These are phyloP conservation scores for Ophiocordyceps camponoti-rufipedis DNA, from an alignment of 2,329 filamentous ascomycete species.

Conservation along the genomic window DNA sequence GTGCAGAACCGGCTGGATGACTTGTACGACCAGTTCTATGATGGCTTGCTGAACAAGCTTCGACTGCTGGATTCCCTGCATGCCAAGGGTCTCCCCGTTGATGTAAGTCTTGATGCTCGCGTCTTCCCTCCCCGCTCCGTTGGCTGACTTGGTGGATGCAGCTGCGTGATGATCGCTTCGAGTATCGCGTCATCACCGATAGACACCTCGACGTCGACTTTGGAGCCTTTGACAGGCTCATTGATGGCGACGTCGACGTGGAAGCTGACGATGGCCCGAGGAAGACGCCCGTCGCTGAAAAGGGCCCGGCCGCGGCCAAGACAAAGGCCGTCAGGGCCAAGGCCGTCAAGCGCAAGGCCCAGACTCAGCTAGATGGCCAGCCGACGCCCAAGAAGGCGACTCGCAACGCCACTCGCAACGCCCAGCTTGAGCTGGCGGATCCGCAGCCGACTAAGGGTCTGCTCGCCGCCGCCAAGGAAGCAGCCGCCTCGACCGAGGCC, in stretches of 20 bases:
- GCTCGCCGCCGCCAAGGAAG: slow-evolving; percentile 19
- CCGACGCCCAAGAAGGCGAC: slow-evolving; percentile 28
- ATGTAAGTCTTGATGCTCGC: slow-evolving; percentile 18
- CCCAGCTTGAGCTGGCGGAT: slow-evolving; percentile 7
- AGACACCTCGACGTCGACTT: slow-evolving; percentile 24
- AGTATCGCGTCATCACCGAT: slow-evolving; percentile 25
- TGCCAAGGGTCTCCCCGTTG: slow-evolving; percentile 24
- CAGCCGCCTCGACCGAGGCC: slow-evolving; percentile 14
- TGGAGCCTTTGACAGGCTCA: slow-evolving; percentile 21
- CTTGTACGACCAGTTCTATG: slow-evolving; percentile 21
- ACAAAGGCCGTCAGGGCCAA: slow-evolving; percentile 12
- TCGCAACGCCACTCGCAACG: slow-evolving; percentile 14
- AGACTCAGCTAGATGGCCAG: slow-evolving; percentile 28
- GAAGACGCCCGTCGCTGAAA: slow-evolving; percentile 14
- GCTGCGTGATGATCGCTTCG: slow-evolving; percentile 24
- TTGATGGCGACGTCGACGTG: slow-evolving; percentile 23
- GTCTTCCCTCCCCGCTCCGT: not conserved
- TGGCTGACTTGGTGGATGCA: slow-evolving; percentile 4
- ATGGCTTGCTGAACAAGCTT: slow-evolving; percentile 25
- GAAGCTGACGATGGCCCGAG: slow-evolving; percentile 24
- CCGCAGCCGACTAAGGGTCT: slow-evolving; percentile 18
- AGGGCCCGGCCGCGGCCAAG: slow-evolving; percentile 7
- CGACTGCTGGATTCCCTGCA: slow-evolving; percentile 25
- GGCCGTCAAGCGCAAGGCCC: slow-evolving; percentile 30
- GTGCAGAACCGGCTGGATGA: slow-evolving; percentile 20